These are phyloP conservation scores for Wickerhamomyces sp. DNA, from an alignment of 1,139 yeast species.

Conservation along the genomic window DNA sequence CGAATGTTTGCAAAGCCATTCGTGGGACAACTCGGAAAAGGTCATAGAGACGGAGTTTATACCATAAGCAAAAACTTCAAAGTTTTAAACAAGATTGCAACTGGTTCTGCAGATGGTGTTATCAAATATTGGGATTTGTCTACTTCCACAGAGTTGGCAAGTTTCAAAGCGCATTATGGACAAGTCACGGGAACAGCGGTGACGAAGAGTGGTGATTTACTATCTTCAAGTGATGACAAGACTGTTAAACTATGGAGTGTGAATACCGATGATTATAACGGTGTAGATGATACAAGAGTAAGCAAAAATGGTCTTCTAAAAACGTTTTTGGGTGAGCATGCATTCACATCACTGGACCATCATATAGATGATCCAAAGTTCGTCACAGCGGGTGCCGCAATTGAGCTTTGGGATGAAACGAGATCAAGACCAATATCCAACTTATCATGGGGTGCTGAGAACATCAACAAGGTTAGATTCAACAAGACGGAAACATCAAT, in stretches of 20 bases:
- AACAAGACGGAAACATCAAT: conserved; percentile 88
- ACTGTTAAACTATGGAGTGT: conserved; percentile 79
- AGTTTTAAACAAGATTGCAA: conserved; percentile 69
- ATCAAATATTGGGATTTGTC: conserved; percentile 89
- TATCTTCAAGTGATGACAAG: conserved; percentile 91
- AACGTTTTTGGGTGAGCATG: conserved; percentile 78
- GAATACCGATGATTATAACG: conserved; percentile 35
- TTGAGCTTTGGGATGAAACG: conserved; percentile 85
- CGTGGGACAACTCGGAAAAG: conserved; percentile 89
- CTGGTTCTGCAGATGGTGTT: conserved; percentile 94
- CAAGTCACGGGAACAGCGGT: conserved; percentile 84
- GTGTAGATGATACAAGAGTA: conserved; percentile 23
- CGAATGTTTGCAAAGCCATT: conserved; percentile 98
- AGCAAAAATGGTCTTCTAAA: conserved; percentile 50
- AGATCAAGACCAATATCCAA: conserved; percentile 74
- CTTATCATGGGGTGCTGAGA: conserved; percentile 95
- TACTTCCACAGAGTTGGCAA: conserved; percentile 64
- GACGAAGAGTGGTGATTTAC: conserved; percentile 59
- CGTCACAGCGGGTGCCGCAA: conserved; percentile 88
- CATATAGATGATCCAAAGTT: conserved; percentile 70
- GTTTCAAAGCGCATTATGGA: conserved; percentile 88
- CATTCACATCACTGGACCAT: conserved; percentile 83
- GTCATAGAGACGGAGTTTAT: conserved; percentile 96
- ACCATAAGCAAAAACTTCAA: conserved; percentile 75
- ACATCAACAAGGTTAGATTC: conserved; percentile 74